Conservation (phyloP, 768 basidiomycete genomes). For the Tricholoma saponaceum region DNA sequence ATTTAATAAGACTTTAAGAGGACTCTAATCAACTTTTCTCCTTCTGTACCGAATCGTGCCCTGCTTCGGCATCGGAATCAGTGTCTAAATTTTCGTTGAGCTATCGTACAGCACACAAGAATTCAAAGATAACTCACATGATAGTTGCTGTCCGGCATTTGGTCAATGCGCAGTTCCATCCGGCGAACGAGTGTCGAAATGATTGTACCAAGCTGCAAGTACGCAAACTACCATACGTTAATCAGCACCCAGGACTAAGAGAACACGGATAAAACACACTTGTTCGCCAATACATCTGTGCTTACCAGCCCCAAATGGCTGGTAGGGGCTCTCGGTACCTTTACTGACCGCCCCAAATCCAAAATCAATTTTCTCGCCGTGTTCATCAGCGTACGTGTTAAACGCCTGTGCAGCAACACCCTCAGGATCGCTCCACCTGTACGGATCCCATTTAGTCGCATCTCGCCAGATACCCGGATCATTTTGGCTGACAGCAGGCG, state of each 20-base stretch:
- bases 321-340: constrained; percentile 93
- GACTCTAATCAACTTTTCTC: constrained; percentile 46
- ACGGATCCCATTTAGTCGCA: constrained; percentile 68
- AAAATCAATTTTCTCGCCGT: constrained; percentile 90
- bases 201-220: constrained; percentile 86
- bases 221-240: constrained; percentile 66
- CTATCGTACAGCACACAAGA: neutral
- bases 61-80: constrained; percentile 90
- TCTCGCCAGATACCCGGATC: constrained; percentile 84
- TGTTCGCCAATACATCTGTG: constrained; percentile 95
- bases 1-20: neutral
- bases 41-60: constrained; percentile 64
- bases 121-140: constrained; percentile 52
- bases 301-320: constrained; percentile 95
- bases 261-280: constrained; percentile 30
- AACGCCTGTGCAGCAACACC: constrained; percentile 80
- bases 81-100: constrained; percentile 51
- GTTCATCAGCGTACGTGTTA: constrained; percentile 67
- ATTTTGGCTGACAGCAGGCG: constrained; percentile 81
- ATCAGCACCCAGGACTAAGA: neutral
- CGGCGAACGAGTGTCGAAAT: constrained; percentile 74
- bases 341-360: constrained; percentile 96
- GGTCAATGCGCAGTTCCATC: constrained; percentile 68
- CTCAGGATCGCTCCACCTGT: constrained; percentile 81
- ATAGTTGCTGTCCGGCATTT: constrained; percentile 84